These are phyloP conservation scores for Chaetomium olivaceum DNA, from an alignment of 2,329 filamentous ascomycete genomes.

Conservation along the genomic window DNA sequence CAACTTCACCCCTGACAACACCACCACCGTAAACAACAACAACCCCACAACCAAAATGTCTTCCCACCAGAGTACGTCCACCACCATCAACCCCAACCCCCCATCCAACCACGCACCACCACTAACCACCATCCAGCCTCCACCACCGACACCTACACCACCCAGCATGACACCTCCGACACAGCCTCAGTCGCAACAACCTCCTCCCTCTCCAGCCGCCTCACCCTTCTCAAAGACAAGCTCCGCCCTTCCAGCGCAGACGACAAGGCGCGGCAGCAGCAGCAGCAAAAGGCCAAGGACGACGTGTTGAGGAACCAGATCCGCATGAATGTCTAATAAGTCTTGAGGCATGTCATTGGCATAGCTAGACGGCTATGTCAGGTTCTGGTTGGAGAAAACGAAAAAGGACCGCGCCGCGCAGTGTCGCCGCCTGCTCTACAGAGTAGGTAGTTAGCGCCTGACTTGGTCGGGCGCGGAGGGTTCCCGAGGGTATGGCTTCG, in stretches of 20 bases:
- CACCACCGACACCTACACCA: slow-evolving; percentile 13
- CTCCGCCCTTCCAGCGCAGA: slow-evolving; percentile 12
- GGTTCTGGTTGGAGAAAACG: too few relatives aligned
- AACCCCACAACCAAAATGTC: slow-evolving; percentile 16
- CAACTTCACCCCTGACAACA: background rate
- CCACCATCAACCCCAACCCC: slow-evolving; percentile 5
- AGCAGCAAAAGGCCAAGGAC: slow-evolving; percentile 20
- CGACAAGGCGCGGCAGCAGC: slow-evolving; percentile 16
- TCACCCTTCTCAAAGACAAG: slow-evolving; percentile 31
- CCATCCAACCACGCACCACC: slow-evolving; percentile 11
- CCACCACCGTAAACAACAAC: slow-evolving; percentile 9
- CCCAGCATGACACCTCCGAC: slow-evolving; percentile 23
- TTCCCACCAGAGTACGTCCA: slow-evolving; percentile 10
- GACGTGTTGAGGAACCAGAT: slow-evolving; percentile 25
- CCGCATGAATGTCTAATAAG: slow-evolving; percentile 28
- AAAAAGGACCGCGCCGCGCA: background rate
- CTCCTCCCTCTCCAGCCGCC: slow-evolving; percentile 32
- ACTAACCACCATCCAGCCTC: slow-evolving; percentile 1
- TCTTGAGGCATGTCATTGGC: too few relatives aligned
- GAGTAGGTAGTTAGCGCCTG: background rate
- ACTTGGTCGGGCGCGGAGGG: background rate
- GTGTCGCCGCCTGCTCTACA: background rate
- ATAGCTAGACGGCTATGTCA: too few relatives aligned
- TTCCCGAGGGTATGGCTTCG: background rate
- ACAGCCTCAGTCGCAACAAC: slow-evolving; percentile 32